Percentiles rank a stretch among this genome's conserved stretches.
phyloP scores from a whole-genome alignment of 345 rosid genomes.

The Eucalyptus albens region DNA sequence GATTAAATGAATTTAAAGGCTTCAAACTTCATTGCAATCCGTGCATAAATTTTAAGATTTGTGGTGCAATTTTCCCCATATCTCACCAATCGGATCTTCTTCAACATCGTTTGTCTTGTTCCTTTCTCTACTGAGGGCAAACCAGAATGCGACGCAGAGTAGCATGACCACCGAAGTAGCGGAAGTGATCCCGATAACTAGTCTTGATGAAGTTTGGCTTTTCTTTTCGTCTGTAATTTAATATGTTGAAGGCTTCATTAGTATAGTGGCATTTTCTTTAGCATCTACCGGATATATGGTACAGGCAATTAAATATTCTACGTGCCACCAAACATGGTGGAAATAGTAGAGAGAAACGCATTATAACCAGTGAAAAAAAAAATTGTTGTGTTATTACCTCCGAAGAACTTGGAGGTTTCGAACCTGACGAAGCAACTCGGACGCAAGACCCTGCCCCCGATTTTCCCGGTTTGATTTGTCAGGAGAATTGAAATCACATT shows the following conservation, averaged over 20 bases:
- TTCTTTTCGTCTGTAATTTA: background rate
- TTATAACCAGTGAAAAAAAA: background rate
- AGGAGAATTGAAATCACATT: background rate
- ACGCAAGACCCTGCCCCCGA: background rate
- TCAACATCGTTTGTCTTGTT: background rate
- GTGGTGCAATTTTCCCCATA: background rate
- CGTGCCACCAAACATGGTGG: background rate
- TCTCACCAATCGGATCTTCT: background rate
- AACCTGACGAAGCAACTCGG: conserved; percentile 22
- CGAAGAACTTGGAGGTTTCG: conserved; percentile 3
- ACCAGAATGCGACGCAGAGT: background rate
- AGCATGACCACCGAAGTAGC: background rate
- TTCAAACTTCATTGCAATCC: background rate
- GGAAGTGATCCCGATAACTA: background rate
- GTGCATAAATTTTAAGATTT: background rate
- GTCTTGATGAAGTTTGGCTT: background rate
- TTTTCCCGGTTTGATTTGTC: background rate
- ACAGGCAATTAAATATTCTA: background rate
- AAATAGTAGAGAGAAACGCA: no score
- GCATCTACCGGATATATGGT: background rate
- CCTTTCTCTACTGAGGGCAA: background rate
- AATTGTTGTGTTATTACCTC: no score
- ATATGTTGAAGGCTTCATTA: background rate
- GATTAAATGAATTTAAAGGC: background rate
- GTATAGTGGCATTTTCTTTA: background rate